Evolutionary conservation across 2,329 filamentous ascomycete species (phyloP).

Genomic region (Venturia asperata): DNA sequence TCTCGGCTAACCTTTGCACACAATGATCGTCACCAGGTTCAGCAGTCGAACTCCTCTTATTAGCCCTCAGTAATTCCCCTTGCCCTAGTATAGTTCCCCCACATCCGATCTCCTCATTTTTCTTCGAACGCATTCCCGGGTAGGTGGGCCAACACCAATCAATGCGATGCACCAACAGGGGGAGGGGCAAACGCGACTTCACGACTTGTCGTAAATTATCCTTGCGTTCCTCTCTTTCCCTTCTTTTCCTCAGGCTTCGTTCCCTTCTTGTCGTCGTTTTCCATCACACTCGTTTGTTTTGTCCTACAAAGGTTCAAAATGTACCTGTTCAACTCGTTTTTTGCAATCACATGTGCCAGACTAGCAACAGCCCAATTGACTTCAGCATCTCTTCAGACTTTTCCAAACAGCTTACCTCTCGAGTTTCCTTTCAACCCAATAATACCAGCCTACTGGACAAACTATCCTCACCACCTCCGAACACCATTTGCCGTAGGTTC

Average conservation of each 20-base stretch:
- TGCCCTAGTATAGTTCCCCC: too few relatives aligned
- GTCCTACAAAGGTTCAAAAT: neutral
- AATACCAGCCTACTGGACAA: conserved; percentile 55
- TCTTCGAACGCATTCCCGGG: neutral
- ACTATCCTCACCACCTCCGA: conserved; percentile 53
- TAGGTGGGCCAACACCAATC: neutral
- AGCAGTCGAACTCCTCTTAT: neutral
- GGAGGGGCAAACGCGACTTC: neutral
- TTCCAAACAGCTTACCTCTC: conserved; percentile 39
- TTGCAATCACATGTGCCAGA: neutral
- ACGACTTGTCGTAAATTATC: neutral
- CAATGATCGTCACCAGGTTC: neutral
- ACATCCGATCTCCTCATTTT: neutral
- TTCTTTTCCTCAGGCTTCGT: neutral
- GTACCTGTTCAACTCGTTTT: neutral
- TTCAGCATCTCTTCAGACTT: neutral
- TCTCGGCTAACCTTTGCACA: neutral
- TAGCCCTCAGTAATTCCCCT: neutral
- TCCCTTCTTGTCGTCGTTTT: neutral
- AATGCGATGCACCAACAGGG: neutral
- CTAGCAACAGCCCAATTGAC: conserved; percentile 5
- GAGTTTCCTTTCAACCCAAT: conserved; percentile 49
- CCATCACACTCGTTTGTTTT: neutral
- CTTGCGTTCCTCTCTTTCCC: neutral
- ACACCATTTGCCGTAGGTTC: conserved; percentile 48